Evolutionary conservation across 208 protist genomes (phyloP), one percentile per base, ranked within the genome.

Genomic region (Trypanosoma theileri): DNA sequence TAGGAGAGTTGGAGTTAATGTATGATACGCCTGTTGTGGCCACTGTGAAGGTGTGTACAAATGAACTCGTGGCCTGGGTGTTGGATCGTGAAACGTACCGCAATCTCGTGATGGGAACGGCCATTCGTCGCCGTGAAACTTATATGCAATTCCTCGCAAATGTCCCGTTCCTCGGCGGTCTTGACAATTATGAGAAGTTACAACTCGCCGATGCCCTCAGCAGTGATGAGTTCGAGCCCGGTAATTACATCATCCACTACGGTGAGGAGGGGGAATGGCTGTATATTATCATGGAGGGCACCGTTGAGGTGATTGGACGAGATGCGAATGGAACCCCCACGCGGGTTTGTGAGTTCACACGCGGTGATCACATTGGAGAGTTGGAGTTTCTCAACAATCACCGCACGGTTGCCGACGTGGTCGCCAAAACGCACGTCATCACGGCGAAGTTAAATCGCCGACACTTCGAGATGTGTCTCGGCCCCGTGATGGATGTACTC

Each of bases 381-480:
- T 75, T 96, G 22, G 91, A 96, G 78, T 96, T 96, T 67, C 52
- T 96, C 52, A 95, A 95, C 79, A 88, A 96, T 42, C 91, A 96
- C 74, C 75, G 77, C 56, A 89, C 77, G 17, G 91, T 95, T 17
- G 91, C 91, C 1, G 91, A 96, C 52, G 78, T 96, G 8, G 69
- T 86, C 17, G 89, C 91, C 50, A 58, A 79, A 44, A 94, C 91
- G 21, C 66, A 80, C 55, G 89, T 96, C 41, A 89, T 80, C 12
- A 93, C 91, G 31, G 91, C 91, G 28, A 93, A 94, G 73, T 75
- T 96, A 7, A 96, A 96, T 75, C 87, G 91, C 53, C 85, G 85
- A 11, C 91, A 96, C 81, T 96, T 96, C 66, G 91, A 96, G 75
- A 91, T 96, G 88, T 96, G 89, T 71, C 89, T 96, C 73, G 91